Conservation (phyloP, 352 stramenopile species). For the Globisporangium yorkense region DNA sequence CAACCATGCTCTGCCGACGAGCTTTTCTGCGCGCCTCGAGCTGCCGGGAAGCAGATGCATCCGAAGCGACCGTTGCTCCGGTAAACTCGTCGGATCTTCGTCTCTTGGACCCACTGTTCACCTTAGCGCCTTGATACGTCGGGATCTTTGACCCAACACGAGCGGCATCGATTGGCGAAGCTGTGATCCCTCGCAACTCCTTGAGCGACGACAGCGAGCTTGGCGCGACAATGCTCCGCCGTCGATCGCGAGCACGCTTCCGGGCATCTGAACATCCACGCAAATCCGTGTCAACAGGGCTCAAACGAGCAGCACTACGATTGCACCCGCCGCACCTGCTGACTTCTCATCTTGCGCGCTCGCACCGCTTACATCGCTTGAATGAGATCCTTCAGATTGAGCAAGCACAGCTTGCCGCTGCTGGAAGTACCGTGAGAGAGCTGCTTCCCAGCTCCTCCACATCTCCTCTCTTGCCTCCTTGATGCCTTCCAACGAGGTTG, state of each 20-base stretch:
- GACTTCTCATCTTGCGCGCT: neutral
- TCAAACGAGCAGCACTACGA: neutral
- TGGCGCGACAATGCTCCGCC: slow-evolving; percentile 22
- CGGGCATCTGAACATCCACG: neutral
- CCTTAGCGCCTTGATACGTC: neutral
- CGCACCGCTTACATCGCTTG: neutral
- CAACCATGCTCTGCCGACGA: slow-evolving; percentile 38
- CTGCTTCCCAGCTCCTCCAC: slow-evolving; percentile 18
- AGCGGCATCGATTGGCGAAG: neutral
- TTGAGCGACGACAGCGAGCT: slow-evolving; percentile 9
- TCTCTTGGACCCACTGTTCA: slow-evolving; percentile 4
- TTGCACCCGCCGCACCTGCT: neutral
- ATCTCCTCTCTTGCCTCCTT: slow-evolving; percentile 14
- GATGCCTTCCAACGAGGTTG: neutral
- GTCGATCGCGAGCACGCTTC: slow-evolving; percentile 24
- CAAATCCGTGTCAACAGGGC: neutral
- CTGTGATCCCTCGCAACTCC: neutral
- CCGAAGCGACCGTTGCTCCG: neutral
- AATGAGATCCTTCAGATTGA: neutral
- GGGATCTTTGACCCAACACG: neutral
- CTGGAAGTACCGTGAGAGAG: slow-evolving; percentile 8
- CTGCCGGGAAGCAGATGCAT: neutral
- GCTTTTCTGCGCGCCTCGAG: slow-evolving; percentile 12
- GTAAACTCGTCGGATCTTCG: neutral
- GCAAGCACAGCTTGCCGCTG: neutral